Evolutionary conservation across 2,329 filamentous ascomycete genomes (phyloP), one percentile per base, ranked within the genome.

Genomic region (Colletotrichum tofieldiae): DNA sequence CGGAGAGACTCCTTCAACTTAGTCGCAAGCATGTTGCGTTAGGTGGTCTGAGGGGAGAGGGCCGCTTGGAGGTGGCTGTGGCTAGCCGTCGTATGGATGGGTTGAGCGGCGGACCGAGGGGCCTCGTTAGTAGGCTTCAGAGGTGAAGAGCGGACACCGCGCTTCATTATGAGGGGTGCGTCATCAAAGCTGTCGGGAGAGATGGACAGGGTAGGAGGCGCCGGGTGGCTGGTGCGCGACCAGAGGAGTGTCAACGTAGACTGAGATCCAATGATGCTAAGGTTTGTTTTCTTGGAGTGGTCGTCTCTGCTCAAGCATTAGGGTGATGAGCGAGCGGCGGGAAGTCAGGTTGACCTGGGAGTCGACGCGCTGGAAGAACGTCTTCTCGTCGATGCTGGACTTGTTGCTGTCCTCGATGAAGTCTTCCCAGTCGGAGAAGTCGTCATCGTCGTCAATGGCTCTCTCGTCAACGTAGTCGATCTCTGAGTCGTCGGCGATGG

Each of bases 1-100:
- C 96, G 91, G 3, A 98, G 91, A 29, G 94, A 97, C 80, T 98
- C 94, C 3, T 96, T 98, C 66, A 98, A 86, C 84, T 99, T 96
- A 6, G 94, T 97, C 11, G 94, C 93, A 68, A 99, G 89, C 96
- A 99, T 99, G 82, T 98, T 97, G 73, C 95, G 91, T 63, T 96
- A 91, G 0, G 95, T 98, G 0, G 96, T 98, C 70, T 95, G 91
- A 5, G 29, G 96, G 96, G 6, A 98, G 75, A 98, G 88, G 1
- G 94, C 93, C 37, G 92, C 90, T 67, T 94, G 93, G 75, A 93
- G 90, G 59, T 86, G 82, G 49, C 82, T 81, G 69, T 91, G 91
- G 61, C 71, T 74, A 23, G 92, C 89, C 18, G 91, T 92, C 79
- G 92, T 90, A 78, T 92, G 90, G 78, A 98, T 98, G 39, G 95